Evolutionary conservation across 2,329 filamentous ascomycete species (phyloP), one percentile per base, ranked within the genome.

Genomic region (Colletotrichum noveboracense): DNA sequence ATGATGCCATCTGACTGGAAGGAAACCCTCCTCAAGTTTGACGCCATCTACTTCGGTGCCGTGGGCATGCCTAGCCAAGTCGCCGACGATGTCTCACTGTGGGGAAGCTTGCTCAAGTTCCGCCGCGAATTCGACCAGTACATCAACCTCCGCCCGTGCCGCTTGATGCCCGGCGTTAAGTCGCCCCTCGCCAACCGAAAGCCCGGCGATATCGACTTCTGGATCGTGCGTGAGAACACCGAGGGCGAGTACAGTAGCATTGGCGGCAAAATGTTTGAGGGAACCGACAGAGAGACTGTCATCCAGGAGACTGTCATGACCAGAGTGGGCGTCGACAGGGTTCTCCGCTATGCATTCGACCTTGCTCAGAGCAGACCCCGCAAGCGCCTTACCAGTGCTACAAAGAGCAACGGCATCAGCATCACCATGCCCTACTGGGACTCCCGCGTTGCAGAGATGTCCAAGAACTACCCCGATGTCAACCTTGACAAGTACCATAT

Each of bases 341-440:
- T 93, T 14, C 90, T 93, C 79, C 88, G 91, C 1, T 93, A 93
- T 74, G 91, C 91, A 0, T 93, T 93, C 77, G 89, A 93, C 81
- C 88, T 87, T 6, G 92, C 92, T 0, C 88, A 87, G 76, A 88
- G 86, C 78, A 84, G 92, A 5, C 89, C 89, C 0, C 86, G 89
- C 55, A 93, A 91, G 83, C 84, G 88, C 13, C 79, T 93, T 38
- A 93, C 91, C 0, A 88, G 93, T 2, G 92, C 93, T 5, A 93
- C 91, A 0, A 93, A 93, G 84, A 91, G 89, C 60, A 93, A 93
- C 80, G 91, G 91, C 0, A 91, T 93, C 82, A 86, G 91, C 0
- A 92, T 93, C 70, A 91, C 92, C 0, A 92, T 93, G 91, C 92
- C 93, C 1, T 87, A 93, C 74, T 93, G 92, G 92, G 92, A 93